phyloP scores from a whole-genome alignment of 202 grass and related monocot genomes.

The Musa balbisiana region DNA sequence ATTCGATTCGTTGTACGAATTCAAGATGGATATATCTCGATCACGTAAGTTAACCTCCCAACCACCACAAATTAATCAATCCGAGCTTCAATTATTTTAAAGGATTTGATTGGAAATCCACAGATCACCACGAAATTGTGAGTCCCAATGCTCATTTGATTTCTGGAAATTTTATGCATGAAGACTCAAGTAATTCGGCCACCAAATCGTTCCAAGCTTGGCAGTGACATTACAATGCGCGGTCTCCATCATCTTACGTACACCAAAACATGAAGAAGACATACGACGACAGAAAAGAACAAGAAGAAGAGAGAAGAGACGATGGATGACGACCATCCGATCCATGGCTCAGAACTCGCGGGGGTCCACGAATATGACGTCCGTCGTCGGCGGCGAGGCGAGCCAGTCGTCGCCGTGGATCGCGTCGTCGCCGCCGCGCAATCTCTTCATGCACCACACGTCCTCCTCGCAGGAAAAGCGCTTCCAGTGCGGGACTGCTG shows the following conservation, averaged over 20 bases:
- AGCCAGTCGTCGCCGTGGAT: conserved; percentile 22
- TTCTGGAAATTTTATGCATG: no score
- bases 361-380: conserved; percentile 57
- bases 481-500: conserved; percentile 44
- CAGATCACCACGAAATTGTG: no score
- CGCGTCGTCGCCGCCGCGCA: not conserved
- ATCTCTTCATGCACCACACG: conserved; percentile 69
- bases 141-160: no score
- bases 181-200: no score
- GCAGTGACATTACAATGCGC: not conserved
- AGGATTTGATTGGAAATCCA: no score
- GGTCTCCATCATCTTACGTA: not conserved
- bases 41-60: no score
- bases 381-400: conserved; percentile 14
- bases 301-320: not conserved
- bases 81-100: no score
- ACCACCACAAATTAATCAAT: no score
- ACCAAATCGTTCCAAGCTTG: no score
- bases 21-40: no score
- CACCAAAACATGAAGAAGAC: conserved; percentile 8
- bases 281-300: not conserved
- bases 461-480: conserved; percentile 69
- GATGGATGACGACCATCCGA: not conserved
- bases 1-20: no score
- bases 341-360: conserved; percentile 34